These are phyloP conservation scores for Echium plantagineum DNA, from an alignment of 257 asterid genomes.

Conservation along the genomic window DNA sequence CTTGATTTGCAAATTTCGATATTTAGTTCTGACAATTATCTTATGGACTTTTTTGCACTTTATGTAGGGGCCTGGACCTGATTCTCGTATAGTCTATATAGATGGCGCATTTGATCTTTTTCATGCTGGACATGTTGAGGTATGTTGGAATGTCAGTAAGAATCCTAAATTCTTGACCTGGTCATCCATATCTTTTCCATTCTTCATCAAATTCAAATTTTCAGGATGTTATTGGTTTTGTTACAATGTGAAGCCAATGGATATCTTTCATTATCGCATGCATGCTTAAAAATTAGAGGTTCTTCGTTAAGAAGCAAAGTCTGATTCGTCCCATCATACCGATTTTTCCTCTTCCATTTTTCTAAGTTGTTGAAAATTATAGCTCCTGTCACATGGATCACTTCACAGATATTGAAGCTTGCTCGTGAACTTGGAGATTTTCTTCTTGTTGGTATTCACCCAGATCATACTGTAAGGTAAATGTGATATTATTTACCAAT, in stretches of 20 bases:
- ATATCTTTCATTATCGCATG: not conserved
- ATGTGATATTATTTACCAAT: not conserved
- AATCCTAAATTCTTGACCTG: not conserved
- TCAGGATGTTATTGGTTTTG: not conserved
- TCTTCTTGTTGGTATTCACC: slow-evolving; percentile 97
- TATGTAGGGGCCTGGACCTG: slow-evolving; percentile 81
- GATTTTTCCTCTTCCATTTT: not conserved
- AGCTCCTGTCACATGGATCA: slow-evolving; percentile 2
- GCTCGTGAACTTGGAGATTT: slow-evolving; percentile 97
- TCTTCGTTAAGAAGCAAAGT: not conserved
- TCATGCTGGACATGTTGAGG: slow-evolving; percentile 99
- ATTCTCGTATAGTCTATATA: slow-evolving; percentile 89
- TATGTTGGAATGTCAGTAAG: slow-evolving; percentile 15
- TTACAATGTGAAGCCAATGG: too few species aligned
- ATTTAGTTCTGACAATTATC: not conserved
- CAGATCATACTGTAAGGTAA: slow-evolving; percentile 90
- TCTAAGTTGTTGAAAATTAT: not conserved
- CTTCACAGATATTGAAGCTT: slow-evolving; percentile 65
- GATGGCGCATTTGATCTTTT: slow-evolving; percentile 99
- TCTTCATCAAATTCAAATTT: too few species aligned
- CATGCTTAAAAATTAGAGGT: not conserved
- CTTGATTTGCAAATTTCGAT: slow-evolving; percentile 3
- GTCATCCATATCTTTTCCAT: not conserved
- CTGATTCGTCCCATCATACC: not conserved
- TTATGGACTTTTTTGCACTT: slow-evolving; percentile 11